Evolutionary conservation across 306 rosid species (phyloP).

Genomic region (Pachyrhizus erosus): DNA sequence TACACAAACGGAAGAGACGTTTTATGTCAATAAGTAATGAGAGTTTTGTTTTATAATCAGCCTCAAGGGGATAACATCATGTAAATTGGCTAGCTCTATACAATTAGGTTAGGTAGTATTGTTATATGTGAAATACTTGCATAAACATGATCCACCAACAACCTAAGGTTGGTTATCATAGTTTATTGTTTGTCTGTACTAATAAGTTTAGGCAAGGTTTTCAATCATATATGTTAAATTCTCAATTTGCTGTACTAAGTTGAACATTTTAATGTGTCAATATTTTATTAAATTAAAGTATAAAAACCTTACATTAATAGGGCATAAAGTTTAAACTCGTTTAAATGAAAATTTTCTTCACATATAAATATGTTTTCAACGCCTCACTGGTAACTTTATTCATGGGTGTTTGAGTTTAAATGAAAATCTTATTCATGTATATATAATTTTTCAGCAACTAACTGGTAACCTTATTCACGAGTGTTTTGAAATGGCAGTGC

Average conservation of each 20-base stretch:
- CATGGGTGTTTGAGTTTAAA: background rate
- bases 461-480: background rate
- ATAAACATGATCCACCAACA: background rate
- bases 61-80: background rate
- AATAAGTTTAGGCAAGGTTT: background rate
- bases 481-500: background rate
- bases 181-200: background rate
- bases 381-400: too few relatives aligned
- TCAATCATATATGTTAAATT: background rate
- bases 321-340: background rate
- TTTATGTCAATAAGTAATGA: constrained; percentile 26
- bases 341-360: background rate
- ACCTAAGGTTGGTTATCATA: background rate
- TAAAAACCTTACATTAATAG: background rate
- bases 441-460: too few relatives aligned
- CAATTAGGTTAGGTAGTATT: background rate
- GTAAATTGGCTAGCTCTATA: background rate
- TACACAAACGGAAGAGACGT: constrained; percentile 35
- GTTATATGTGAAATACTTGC: background rate
- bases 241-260: background rate
- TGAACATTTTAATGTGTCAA: background rate
- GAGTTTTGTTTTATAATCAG: constrained; percentile 12
- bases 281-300: background rate
- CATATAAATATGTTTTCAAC: background rate
- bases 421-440: background rate